phyloP scores from a whole-genome alignment of 768 basidiomycete genomes.

The Mycena epipterygia region DNA sequence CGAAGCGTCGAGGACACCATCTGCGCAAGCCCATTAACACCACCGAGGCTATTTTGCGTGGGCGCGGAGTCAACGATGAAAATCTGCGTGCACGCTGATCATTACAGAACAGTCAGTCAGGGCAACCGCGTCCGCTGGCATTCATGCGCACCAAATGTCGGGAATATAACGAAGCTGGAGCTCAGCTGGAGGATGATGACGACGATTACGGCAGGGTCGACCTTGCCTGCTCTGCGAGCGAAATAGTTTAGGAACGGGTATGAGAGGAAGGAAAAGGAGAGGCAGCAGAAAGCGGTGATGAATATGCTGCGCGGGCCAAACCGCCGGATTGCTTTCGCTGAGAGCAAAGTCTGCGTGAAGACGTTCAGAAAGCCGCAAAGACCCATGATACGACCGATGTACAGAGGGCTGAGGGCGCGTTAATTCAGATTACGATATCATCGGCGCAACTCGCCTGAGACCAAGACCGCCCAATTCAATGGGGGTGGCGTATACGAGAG shows the following conservation, averaged over 20 bases:
- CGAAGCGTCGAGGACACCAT: slow-evolving; percentile 39
- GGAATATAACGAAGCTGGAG: slow-evolving; percentile 30
- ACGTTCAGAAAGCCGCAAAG: slow-evolving; percentile 61
- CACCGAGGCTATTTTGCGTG: slow-evolving; percentile 38
- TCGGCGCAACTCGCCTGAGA: slow-evolving; percentile 39
- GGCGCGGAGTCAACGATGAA: slow-evolving; percentile 40
- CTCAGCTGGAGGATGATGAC: slow-evolving; percentile 36
- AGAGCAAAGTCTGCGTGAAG: slow-evolving; percentile 49
- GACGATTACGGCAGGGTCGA: slow-evolving; percentile 32
- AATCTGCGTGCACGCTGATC: slow-evolving; percentile 39
- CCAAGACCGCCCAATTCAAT: slow-evolving; percentile 64
- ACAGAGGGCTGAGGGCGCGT: slow-evolving; percentile 47
- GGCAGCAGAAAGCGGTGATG: slow-evolving; percentile 28
- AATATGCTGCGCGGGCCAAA: slow-evolving; percentile 34
- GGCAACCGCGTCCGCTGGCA: neutral
- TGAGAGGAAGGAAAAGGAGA: slow-evolving; percentile 25
- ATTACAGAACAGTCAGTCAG: neutral
- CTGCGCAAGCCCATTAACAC: slow-evolving; percentile 47
- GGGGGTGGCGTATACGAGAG: slow-evolving; percentile 56
- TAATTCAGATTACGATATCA: neutral
- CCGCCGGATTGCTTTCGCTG: slow-evolving; percentile 14
- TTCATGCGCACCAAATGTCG: slow-evolving; percentile 32
- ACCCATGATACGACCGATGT: slow-evolving; percentile 64
- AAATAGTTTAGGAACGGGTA: slow-evolving; percentile 37
- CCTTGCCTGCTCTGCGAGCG: slow-evolving; percentile 30